These are phyloP conservation scores for Actinomortierella ambigua DNA, from an alignment of 371 early-diverging fungal species.

Conservation along the genomic window DNA sequence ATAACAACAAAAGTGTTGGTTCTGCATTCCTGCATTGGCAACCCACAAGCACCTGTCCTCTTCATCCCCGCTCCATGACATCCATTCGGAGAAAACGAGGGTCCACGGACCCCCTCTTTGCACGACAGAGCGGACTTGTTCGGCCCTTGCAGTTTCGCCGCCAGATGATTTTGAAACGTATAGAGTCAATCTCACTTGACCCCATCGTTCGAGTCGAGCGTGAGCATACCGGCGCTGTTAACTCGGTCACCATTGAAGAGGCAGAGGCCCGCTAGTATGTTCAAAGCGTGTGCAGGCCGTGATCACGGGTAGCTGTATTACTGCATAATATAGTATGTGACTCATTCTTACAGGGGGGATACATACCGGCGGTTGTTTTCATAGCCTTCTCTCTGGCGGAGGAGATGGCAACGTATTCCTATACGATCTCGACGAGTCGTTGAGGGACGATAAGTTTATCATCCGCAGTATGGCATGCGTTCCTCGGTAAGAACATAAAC, in stretches of 20 bases:
- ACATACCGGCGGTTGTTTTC: not conserved
- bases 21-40: no score
- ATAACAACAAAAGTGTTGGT: no score
- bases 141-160: no score
- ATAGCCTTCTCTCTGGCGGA: slow-evolving; percentile 70
- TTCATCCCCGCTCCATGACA: no score
- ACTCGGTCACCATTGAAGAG: slow-evolving; percentile 58
- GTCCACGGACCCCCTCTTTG: no score
- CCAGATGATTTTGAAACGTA: no score
- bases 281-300: no score
- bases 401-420: slow-evolving; percentile 70
- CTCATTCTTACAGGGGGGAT: not conserved
- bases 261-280: slow-evolving; percentile 68
- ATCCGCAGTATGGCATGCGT: slow-evolving; percentile 54
- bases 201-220: slow-evolving; percentile 28
- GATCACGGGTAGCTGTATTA: no score
- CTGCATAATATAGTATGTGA: no score
- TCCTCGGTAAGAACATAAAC: slow-evolving; percentile 45
- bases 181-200: slow-evolving; percentile 17
- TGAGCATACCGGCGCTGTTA: slow-evolving; percentile 56
- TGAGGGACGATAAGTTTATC: slow-evolving; percentile 42
- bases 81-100: no score
- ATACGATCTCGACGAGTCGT: slow-evolving; percentile 66
- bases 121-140: no score
- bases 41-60: no score